These are phyloP conservation scores for Seminavis robusta DNA, from an alignment of 108 stramenopile species.

Conservation along the genomic window DNA sequence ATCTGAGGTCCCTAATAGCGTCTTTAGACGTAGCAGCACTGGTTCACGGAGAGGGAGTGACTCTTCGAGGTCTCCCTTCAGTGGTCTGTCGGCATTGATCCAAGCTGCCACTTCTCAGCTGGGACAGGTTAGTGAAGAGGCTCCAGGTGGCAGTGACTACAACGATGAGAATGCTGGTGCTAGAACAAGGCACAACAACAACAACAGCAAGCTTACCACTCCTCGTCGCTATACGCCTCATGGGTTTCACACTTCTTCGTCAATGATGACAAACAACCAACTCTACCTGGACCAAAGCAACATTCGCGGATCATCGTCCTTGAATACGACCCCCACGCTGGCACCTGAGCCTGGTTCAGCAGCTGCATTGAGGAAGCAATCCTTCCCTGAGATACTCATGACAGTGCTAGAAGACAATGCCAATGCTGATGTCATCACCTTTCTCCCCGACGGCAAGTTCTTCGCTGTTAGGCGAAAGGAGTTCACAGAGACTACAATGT, in stretches of 20 bases:
- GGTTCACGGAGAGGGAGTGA: no score
- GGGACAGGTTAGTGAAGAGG: constrained; percentile 20
- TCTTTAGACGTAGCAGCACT: no score
- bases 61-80: no score
- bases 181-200: background rate
- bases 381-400: constrained; percentile 44
- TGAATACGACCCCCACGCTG: constrained; percentile 2
- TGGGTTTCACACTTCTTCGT: background rate
- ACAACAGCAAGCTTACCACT: background rate
- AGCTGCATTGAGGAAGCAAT: background rate
- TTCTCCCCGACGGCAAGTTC: constrained; percentile 64
- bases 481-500: constrained; percentile 70
- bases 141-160: background rate
- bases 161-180: constrained; percentile 6
- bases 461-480: constrained; percentile 54
- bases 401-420: constrained; percentile 31
- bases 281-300: background rate
- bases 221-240: background rate
- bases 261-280: constrained; percentile 2
- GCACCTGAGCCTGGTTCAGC: constrained; percentile 6
- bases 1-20: no score
- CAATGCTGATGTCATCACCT: constrained; percentile 48
- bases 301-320: constrained; percentile 15
- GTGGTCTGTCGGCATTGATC: constrained; percentile 53
- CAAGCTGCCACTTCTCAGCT: constrained; percentile 50